Evolutionary conservation across 176 grass and related monocot genomes (phyloP).

Genomic region (Zizania latifolia): DNA sequence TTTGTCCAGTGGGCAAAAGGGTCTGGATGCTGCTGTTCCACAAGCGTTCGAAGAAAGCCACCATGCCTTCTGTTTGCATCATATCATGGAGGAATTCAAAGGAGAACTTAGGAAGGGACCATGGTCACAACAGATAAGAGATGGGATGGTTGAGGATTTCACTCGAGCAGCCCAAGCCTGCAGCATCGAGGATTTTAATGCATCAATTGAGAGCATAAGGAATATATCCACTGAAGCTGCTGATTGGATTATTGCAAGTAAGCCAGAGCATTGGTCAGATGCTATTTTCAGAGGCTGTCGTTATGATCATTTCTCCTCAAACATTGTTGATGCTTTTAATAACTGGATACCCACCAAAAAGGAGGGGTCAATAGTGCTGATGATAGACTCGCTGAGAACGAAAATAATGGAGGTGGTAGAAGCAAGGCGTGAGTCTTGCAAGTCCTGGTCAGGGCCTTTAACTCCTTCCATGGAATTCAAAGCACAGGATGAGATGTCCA

Average conservation of each 20-base stretch:
- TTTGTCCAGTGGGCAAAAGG: constrained; percentile 79
- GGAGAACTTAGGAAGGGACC: constrained; percentile 72
- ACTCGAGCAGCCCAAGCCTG: constrained; percentile 85
- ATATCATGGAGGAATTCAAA: constrained; percentile 91
- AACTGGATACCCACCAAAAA: constrained; percentile 93
- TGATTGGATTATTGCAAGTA: constrained; percentile 85
- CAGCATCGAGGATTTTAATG: constrained; percentile 85
- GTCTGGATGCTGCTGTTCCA: constrained; percentile 76
- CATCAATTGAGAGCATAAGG: constrained; percentile 80
- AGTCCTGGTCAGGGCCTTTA: constrained; percentile 61
- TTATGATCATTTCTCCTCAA: constrained; percentile 88
- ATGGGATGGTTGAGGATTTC: constrained; percentile 80
- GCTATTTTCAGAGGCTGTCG: constrained; percentile 79
- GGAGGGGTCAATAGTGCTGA: constrained; percentile 73
- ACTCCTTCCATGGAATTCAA: constrained; percentile 85
- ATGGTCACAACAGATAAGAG: constrained; percentile 77
- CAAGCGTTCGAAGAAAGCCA: constrained; percentile 78
- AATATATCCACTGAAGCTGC: constrained; percentile 81
- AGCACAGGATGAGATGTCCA: constrained; percentile 58
- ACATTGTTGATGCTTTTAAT: constrained; percentile 84
- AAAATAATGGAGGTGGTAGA: constrained; percentile 77
- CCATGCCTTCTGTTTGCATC: constrained; percentile 82
- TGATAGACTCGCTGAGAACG: constrained; percentile 64
- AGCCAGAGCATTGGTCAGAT: constrained; percentile 95
- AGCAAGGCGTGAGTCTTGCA: constrained; percentile 59